Conservation (phyloP, 2,329 filamentous ascomycete genomes). For the Neopestalotiopsis sp. region DNA sequence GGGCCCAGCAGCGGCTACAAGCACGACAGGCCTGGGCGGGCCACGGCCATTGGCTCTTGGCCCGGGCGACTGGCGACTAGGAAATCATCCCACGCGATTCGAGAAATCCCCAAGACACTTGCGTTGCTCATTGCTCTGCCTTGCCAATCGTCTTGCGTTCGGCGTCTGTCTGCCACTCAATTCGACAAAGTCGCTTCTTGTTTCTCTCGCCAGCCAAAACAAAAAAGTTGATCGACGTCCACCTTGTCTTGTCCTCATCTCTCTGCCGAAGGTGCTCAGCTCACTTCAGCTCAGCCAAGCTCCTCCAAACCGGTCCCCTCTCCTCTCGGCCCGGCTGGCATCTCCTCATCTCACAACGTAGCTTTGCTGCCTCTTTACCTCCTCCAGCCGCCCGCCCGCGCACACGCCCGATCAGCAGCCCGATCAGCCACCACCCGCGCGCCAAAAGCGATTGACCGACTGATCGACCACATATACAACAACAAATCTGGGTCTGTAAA, state of each 20-base stretch:
- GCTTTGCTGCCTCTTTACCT: neutral
- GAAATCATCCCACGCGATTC: neutral
- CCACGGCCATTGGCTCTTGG: constrained; percentile 6
- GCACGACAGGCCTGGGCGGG: neutral
- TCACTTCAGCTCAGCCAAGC: neutral
- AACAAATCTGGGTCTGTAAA: neutral
- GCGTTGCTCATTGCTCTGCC: constrained; percentile 1
- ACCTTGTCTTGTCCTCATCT: neutral
- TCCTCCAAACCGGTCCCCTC: neutral
- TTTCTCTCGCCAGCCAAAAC: constrained; percentile 3
- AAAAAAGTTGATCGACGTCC: neutral
- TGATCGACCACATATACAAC: neutral
- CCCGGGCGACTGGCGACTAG: neutral
- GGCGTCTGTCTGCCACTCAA: constrained; percentile 1
- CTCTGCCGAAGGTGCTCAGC: neutral
- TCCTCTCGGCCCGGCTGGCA: neutral
- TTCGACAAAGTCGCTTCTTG: neutral
- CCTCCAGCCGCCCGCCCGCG: neutral
- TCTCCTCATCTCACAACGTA: constrained; percentile 2
- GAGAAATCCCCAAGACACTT: neutral
- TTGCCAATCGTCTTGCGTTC: neutral
- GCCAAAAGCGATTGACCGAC: neutral
- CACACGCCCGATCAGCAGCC: neutral
- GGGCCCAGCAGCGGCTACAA: constrained; percentile 12
- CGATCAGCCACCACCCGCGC: neutral